These are phyloP conservation scores for Mycena capillaripes DNA, from an alignment of 768 basidiomycete genomes.

Conservation along the genomic window DNA sequence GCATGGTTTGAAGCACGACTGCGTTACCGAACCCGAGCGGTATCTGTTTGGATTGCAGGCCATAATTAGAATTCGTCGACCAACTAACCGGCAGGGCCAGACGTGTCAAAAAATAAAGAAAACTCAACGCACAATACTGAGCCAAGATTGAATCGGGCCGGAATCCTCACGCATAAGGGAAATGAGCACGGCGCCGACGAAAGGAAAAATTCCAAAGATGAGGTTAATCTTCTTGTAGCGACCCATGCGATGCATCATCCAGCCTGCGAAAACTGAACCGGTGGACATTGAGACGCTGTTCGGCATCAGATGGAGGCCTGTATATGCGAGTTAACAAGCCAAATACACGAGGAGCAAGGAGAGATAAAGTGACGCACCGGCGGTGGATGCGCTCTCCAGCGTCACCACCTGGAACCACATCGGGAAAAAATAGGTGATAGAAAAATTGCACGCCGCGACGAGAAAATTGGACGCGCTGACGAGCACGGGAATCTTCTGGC, in stretches of 20 bases:
- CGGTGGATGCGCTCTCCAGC: conserved; percentile 75
- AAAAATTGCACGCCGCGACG: conserved; percentile 83
- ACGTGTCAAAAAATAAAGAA: not conserved
- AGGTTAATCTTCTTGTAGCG: conserved; percentile 72
- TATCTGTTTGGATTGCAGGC: conserved; percentile 63
- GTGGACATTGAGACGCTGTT: conserved; percentile 68
- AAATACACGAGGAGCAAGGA: no score
- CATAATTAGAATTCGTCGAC: conserved; percentile 21
- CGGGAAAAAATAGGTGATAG: conserved; percentile 85
- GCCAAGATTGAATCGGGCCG: conserved; percentile 58
- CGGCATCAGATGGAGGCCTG: conserved; percentile 68
- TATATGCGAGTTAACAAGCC: no score
- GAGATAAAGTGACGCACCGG: conserved; percentile 60
- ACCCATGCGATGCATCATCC: conserved; percentile 75
- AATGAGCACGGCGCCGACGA: conserved; percentile 61
- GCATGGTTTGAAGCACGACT: conserved; percentile 72
- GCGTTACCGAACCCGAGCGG: conserved; percentile 78
- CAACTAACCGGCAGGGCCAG: no score
- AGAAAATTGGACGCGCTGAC: conserved; percentile 82
- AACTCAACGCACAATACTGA: conserved; percentile 53
- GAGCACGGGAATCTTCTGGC: conserved; percentile 77
- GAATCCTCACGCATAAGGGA: conserved; percentile 60
- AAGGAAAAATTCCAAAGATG: conserved; percentile 74
- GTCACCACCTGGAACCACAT: conserved; percentile 89
- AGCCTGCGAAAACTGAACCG: conserved; percentile 80